Evolutionary conservation across 306 rosid species (phyloP), one percentile per base, ranked within the genome.

Genomic region (Dryas alaskensis): DNA sequence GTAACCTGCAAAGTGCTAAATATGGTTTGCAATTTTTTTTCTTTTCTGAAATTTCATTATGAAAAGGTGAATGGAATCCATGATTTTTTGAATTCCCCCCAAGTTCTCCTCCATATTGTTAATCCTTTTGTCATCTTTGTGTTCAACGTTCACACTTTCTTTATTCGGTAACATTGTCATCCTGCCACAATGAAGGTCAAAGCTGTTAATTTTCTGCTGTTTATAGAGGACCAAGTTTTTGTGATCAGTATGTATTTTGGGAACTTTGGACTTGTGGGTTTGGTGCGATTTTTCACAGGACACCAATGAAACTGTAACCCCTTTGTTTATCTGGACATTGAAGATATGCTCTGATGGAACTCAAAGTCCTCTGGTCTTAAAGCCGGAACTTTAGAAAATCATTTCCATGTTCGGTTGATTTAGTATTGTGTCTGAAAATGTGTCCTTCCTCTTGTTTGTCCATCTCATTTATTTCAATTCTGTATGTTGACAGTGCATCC

Each of bases 361-460:
- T 67, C 14, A 2, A 40, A 43, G 65, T 45, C 44, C 39, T 74
- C 40, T 53, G 0, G 44, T 48, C 16, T 40, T 4, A 50, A 67
- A n/a, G n/a, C 13, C 14, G 25, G 42, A 51, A 61, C 13, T 9
- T 16, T 4, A 43, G 22, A 60, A 66, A 16, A 8, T 48, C 9
- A 4, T 7, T 12, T 19, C 16, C 48, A 7, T 67, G 16, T 46
- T 42, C 55, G 25, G 42, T 10, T 57, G 19, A 46, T 46, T 57
- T 57, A 62, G 57, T 39, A 7, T 37, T 47, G 50, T 73, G 59
- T 43, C 40, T 71, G 17, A 8, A 42, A 58, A 49, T 10, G 39
- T 57, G 6, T 59, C 11, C 58, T 60, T 73, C 48, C 25, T 49
- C 49, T 60, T 31, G 55, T 60, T 72, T 31, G 8, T 68, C 31